These are phyloP conservation scores for Cymbidium sinense DNA, from an alignment of 106 monocot species.

Conservation along the genomic window DNA sequence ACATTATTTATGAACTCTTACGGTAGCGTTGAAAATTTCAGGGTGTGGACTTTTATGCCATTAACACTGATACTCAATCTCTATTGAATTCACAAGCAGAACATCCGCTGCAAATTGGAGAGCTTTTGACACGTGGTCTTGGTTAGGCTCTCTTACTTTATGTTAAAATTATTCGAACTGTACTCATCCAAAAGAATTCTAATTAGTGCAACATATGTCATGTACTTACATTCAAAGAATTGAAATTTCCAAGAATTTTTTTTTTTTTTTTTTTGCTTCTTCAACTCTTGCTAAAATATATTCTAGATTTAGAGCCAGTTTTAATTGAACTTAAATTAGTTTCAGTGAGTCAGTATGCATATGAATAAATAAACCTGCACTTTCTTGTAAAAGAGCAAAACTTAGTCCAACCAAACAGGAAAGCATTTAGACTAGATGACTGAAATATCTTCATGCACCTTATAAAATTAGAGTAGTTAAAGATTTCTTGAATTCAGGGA, in stretches of 20 bases:
- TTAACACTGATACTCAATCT: conserved; percentile 93
- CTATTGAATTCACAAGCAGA: conserved; percentile 78
- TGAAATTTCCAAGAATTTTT: background rate
- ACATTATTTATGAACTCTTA: background rate
- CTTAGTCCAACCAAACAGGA: background rate
- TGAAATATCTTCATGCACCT: background rate
- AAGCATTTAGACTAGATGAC: background rate
- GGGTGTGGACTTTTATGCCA: conserved; percentile 94
- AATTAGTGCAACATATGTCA: background rate
- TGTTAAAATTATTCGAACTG: background rate
- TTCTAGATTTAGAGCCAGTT: background rate
- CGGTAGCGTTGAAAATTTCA: conserved; percentile 23
- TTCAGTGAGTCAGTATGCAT: background rate
- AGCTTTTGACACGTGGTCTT: conserved; percentile 92
- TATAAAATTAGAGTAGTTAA: background rate
- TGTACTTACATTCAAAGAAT: background rate
- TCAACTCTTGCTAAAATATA: background rate
- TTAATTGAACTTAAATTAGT: background rate
- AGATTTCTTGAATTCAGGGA: conserved; percentile 40
- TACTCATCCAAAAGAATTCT: background rate
- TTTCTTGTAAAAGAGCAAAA: background rate
- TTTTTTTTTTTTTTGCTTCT: background rate
- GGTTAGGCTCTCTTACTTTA: conserved; percentile 32
- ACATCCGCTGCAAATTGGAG: conserved; percentile 88
- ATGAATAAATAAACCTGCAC: background rate